Evolutionary conservation across 177 flowering plant genomes (phyloP), one percentile per base, ranked within the genome.

Genomic region (Vitis hybrid): DNA sequence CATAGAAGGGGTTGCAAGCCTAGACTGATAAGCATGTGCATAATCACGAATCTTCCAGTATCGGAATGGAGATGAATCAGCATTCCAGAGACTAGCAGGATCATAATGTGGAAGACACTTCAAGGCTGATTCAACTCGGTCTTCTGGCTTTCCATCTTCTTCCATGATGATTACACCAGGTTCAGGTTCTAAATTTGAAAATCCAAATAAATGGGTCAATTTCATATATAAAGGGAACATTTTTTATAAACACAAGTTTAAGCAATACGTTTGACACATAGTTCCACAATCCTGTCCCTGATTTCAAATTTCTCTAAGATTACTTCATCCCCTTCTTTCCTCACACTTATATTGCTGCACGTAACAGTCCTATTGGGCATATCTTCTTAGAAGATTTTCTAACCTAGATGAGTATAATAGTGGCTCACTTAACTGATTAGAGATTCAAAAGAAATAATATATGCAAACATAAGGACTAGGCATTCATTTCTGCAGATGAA

Each of bases 1-100:
- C 77, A 79, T 79, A 16, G 87, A 84, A 51, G 99, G 99, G 55
- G 98, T 91, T 4, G 81, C 79, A 64, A 75, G 71, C 71, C 72
- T 71, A 39, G 89, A 79, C 55, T 83, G 92, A 76, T 95, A 95
- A 70, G 98, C 98, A 84, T 91, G 80, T 64, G 97, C 93, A 81
- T 78, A 93, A 75, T 95, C 98, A 55, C 97, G 90, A 62, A 95
- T 91, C 69, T 84, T 95, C 99, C 99, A 93, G 75, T 91, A 91
- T 61, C 85, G 80, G 67, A 90, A 91, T 59, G 81, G 39, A 68
- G 70, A 55, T 7, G 78, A 55, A 64, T 81, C 84, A 52, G 63
- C 63, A 69, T 50, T 83, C 83, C 79, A 79, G 72, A 67, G 68
- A 60, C 33, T 67, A 59, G 89, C 65, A 75, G 90, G 87, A 76